Percentiles rank a stretch among this genome's conserved stretches.
Evolutionary conservation across 306 rosid genomes (phyloP).

Genomic region (Sechiopsis laciniata): DNA sequence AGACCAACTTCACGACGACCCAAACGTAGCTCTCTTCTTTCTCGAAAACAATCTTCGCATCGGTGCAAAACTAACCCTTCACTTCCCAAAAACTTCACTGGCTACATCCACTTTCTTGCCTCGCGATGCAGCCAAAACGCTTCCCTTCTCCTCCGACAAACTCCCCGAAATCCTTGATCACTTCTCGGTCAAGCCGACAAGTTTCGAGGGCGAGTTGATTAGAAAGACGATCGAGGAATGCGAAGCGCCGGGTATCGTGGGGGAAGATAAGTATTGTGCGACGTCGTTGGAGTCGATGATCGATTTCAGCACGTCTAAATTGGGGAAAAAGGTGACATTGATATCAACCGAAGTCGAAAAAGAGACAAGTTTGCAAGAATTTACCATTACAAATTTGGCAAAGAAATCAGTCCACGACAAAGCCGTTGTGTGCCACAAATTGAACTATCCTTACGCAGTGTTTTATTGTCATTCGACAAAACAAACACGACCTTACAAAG

Average conservation of each 20-base stretch:
- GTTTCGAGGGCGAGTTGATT: slow-evolving; percentile 40
- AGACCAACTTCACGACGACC: slow-evolving; percentile 50
- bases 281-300: slow-evolving; percentile 84
- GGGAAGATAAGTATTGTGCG: slow-evolving; percentile 74
- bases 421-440: slow-evolving; percentile 64
- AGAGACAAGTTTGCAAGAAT: slow-evolving; percentile 36
- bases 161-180: slow-evolving; percentile 29
- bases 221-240: slow-evolving; percentile 51
- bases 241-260: slow-evolving; percentile 33
- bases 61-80: slow-evolving; percentile 37
- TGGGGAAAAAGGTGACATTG: slow-evolving; percentile 44
- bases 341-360: slow-evolving; percentile 52
- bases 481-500: slow-evolving; percentile 35
- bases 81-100: slow-evolving; percentile 37
- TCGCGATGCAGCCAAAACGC: slow-evolving; percentile 33
- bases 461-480: slow-evolving; percentile 64
- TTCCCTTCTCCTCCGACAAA: slow-evolving; percentile 62
- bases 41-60: slow-evolving; percentile 47
- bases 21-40: slow-evolving; percentile 60
- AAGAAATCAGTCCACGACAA: slow-evolving; percentile 37
- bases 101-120: slow-evolving; percentile 37
- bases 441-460: slow-evolving; percentile 60
- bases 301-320: slow-evolving; percentile 59
- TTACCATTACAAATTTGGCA: slow-evolving; percentile 33
- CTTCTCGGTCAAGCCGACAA: slow-evolving; percentile 37